Conservation (phyloP, 257 asterid species). For the Voacanga thouarsii region DNA sequence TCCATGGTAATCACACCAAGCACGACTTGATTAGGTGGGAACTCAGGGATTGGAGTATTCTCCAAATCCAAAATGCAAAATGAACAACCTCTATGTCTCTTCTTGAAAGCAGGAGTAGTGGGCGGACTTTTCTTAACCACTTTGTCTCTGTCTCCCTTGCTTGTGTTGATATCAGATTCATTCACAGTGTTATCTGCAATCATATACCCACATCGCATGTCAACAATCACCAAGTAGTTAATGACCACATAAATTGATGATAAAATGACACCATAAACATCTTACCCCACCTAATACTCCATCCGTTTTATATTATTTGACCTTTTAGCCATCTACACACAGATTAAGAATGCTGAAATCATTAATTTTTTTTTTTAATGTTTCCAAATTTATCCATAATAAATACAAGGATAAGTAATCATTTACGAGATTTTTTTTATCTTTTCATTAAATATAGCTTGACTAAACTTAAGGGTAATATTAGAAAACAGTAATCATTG, state of each 20-base stretch:
- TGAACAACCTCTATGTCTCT: slow-evolving; percentile 85
- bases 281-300: not conserved
- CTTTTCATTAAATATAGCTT: no score
- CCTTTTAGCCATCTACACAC: no score
- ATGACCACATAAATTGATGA: not conserved
- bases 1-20: slow-evolving; percentile 97
- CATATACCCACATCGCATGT: slow-evolving; percentile 5
- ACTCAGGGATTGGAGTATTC: slow-evolving; percentile 68
- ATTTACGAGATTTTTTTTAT: no score
- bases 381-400: no score
- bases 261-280: not conserved
- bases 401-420: no score
- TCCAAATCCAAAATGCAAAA: slow-evolving; percentile 92
- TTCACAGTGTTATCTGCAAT: slow-evolving; percentile 38
- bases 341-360: no score
- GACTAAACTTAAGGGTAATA: no score
- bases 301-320: no score
- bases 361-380: no score
- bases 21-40: slow-evolving; percentile 69
- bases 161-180: slow-evolving; percentile 33
- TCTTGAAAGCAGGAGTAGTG: slow-evolving; percentile 87
- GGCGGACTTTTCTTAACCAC: slow-evolving; percentile 64
- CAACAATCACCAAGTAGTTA: not conserved
- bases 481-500: no score
- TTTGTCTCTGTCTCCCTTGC: slow-evolving; percentile 44